Evolutionary conservation across 768 basidiomycete genomes (phyloP), one percentile per base, ranked within the genome.

Genomic region (Pholiota conissans): DNA sequence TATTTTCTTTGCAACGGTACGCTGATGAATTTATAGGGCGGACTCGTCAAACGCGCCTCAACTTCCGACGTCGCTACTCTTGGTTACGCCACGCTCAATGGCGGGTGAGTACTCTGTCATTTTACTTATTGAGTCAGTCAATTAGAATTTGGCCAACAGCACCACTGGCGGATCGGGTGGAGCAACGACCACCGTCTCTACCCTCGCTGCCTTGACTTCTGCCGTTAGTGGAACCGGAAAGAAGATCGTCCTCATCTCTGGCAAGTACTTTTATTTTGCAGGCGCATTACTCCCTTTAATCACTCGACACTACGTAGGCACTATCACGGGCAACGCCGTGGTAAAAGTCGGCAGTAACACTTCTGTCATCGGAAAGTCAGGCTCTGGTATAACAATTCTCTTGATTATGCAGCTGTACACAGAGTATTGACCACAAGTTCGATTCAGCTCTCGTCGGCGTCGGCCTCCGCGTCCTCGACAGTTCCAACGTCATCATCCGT

Each of bases 131-230:
- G 26, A 14, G 5, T 42, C 22, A 20, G n/a, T 14, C 16, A 40
- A 59, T 5, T 59, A 53, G n/a, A 20, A 49, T 18, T 37, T 5
- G 20, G 29, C 35, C 47, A 37, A 13, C 42, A 78, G 79, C 20
- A 81, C 79, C 2, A 70, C 73, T 28, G 79, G 78, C 16, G 79
- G 79, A 30, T 73, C 71, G 32, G 79, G 78, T 30, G 78, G 78
- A 11, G 59, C 76, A 6, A 66, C 69, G 10, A 79, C 76, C 29
- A 79, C 77, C 20, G 79, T 81, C 18, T 69, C 74, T 35, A 74
- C 73, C 26, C 72, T 81, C 24, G 72, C 63, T 40, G 77, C 72
- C 7, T 66, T 80, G 22, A 79, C 75, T 10, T 45, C 70, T 27
- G 79, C 79, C 48, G 76, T 80, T 7, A 53, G 71, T 18, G 78